A percentile compares a stretch with the other conserved stretches of the same genome.
Evolutionary conservation across 2,329 filamentous ascomycete genomes (phyloP).

Genomic region (Hymenoscyphus infarciens): DNA sequence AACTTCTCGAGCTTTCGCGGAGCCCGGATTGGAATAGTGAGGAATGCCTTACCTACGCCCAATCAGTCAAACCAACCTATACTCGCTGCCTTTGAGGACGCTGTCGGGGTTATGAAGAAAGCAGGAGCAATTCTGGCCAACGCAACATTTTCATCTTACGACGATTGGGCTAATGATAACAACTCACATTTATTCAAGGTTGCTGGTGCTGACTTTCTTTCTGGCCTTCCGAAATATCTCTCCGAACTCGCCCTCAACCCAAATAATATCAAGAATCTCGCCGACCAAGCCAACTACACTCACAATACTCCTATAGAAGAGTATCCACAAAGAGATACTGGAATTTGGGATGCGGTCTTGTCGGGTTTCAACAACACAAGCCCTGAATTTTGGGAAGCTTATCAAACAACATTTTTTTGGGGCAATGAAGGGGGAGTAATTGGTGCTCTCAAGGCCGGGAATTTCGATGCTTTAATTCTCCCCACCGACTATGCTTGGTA

Average conservation of each 20-base stretch:
- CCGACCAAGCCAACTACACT: slow-evolving; percentile 18
- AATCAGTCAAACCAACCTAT: slow-evolving; percentile 39
- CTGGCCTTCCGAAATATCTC: slow-evolving; percentile 55
- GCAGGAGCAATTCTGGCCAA: slow-evolving; percentile 59
- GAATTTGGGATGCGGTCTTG: slow-evolving; percentile 50
- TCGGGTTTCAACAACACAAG: slow-evolving; percentile 52
- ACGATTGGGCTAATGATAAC: slow-evolving; percentile 34
- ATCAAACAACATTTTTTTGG: slow-evolving; percentile 48
- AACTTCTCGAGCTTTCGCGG: slow-evolving; percentile 49
- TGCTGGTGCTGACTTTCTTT: slow-evolving; percentile 56
- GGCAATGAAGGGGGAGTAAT: slow-evolving; percentile 57
- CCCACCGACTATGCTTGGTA: slow-evolving; percentile 50
- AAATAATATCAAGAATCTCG: slow-evolving; percentile 15
- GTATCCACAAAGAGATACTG: slow-evolving; percentile 47
- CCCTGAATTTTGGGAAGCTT: slow-evolving; percentile 52
- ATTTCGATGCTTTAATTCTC: slow-evolving; percentile 61
- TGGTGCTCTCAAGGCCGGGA: slow-evolving; percentile 46
- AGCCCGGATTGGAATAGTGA: slow-evolving; percentile 61
- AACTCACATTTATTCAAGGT: slow-evolving; percentile 40
- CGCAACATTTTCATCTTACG: slow-evolving; percentile 54
- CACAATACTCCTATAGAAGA: slow-evolving; percentile 12
- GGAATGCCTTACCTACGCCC: slow-evolving; percentile 43
- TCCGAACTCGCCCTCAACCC: slow-evolving; percentile 42
- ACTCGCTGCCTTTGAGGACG: slow-evolving; percentile 52
- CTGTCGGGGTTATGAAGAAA: slow-evolving; percentile 48